Evolutionary conservation across 179 eudicot genomes (phyloP), one percentile per base, ranked within the genome.

Genomic region (Silene vulgaris): DNA sequence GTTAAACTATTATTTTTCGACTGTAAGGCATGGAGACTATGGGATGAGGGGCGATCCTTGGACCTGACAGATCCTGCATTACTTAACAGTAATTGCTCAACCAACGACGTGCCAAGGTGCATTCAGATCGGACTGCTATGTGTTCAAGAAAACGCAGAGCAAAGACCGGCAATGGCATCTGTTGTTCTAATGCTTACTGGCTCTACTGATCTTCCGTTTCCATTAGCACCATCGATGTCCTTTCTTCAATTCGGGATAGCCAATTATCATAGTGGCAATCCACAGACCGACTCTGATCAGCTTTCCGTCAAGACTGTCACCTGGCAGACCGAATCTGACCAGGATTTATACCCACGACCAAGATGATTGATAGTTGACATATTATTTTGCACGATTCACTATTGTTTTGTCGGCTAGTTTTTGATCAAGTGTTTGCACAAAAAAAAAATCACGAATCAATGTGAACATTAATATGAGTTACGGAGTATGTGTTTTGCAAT

Each of bases 11-110:
- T 50, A 11, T 13, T 0, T 13, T 50, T 66, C 32, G 0, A 16
- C 8, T 30, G 45, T 14, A 80, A 88, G 88, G 86, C 83, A 48
- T 86, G 89, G 91, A 74, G 79, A 77, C 52, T 85, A 1, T 86
- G 91, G 91, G 81, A 63, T 32, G 81, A 77, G 62, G 78, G 79
- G 16, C 59, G 66, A 9, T 69, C 75, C 0, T 0, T 61, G 65
- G 75, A 84, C 2, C 43, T 85, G 2, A 63, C 80, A 4, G 90
- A 87, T 73, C 76, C 78, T 12, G 23, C 48, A 28, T 50, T 50
- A 50, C 73, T 86, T 48, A 28, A n/a, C 5, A 61, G 71, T 6
- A 56, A 74, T 5, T 73, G 12, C n/a, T 7, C 57, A 6, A 40
- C n/a, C 4, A 80, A 66, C 0, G 84, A 83, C 50, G 77, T 86